Evolutionary conservation across 2,329 filamentous ascomycete species (phyloP), one percentile per base, ranked within the genome.

Genomic region (Aspergillus texensis): DNA sequence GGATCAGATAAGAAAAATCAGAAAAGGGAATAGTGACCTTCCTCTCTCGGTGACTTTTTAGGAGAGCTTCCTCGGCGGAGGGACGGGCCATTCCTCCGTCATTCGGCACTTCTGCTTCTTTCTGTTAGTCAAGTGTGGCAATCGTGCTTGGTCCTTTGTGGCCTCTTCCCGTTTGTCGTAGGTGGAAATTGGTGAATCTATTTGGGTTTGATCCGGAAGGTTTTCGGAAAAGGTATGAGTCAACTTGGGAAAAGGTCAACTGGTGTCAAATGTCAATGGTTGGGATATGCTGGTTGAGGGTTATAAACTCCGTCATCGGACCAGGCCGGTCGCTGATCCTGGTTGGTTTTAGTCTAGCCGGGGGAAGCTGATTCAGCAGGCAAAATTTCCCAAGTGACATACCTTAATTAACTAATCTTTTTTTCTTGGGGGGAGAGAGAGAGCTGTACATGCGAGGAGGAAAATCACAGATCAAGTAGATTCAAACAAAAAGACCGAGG

Each of bases 281-380:
- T 60, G 34, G 50, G n/a, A 21, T 14, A 34, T 53, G 16, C 3
- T 30, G 48, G 32, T 19, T 26, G 24, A 64, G 57, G 26, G 48
- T 48, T 28, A n/a, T 28, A 57, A 55, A 41, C 65, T 69, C 69
- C 69, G 69, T 68, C 67, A 70, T 70, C 69, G 69, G 69, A 70
- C 45, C 26, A 62, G n/a, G 58, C 41, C 48, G 14, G 45, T 16
- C 12, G 45, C 45, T 48, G 45, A 48, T 28, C 45, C 6, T 28
- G 24, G 24, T 50, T 64, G 50, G 58, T 57, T 61, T 62, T 58
- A 34, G 50, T 67, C 63, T 62, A 62, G 65, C 39, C 61, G 54
- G 36, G 58, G 55, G 58, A 58, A 32, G 66, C 60, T 67, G 64
- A 68, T 57, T 68, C 64, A 67, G 64, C 62, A 43, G 10, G n/a